Percentiles rank a stretch among this genome's conserved stretches.
Evolutionary conservation across 1,284 basidiomycete species (phyloP).

Genomic region (Irpex sp.): DNA sequence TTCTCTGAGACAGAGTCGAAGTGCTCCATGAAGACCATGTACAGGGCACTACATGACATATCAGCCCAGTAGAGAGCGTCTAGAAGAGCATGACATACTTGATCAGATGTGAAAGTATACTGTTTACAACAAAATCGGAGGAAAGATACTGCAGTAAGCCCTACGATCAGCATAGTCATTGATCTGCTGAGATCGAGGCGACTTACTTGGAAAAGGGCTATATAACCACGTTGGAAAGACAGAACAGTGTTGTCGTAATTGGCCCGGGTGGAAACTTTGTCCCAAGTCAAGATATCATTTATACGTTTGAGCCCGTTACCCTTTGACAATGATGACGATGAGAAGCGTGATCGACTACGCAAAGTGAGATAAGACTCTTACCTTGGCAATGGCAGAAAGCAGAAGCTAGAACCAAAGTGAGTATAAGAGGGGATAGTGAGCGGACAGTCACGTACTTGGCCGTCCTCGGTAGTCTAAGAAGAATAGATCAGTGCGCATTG

Average conservation of each 20-base stretch:
- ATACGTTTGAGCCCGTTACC: constrained; percentile 50
- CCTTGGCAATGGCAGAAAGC: background rate
- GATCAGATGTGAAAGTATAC: constrained; percentile 40
- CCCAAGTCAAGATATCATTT: constrained; percentile 47
- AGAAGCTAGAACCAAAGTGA: background rate
- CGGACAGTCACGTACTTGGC: background rate
- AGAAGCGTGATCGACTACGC: background rate
- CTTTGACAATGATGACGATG: constrained; percentile 25
- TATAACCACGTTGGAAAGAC: constrained; percentile 59
- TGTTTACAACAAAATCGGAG: constrained; percentile 61
- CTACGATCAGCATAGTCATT: background rate
- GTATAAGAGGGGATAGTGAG: background rate
- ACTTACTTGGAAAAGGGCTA: constrained; percentile 55
- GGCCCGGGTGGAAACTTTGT: constrained; percentile 36
- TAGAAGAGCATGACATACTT: background rate
- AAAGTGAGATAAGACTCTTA: background rate
- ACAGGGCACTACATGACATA: constrained; percentile 41
- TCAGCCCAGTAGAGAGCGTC: background rate
- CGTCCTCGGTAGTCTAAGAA: background rate
- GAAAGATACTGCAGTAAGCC: constrained; percentile 48
- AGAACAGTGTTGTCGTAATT: constrained; percentile 31
- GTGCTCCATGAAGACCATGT: constrained; percentile 49
- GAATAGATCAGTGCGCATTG: background rate
- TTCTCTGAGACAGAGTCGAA: constrained; percentile 39
- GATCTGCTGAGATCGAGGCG: background rate